These are phyloP conservation scores for Grigorovia jiainica DNA, from an alignment of 805 yeast genomes.

Conservation along the genomic window DNA sequence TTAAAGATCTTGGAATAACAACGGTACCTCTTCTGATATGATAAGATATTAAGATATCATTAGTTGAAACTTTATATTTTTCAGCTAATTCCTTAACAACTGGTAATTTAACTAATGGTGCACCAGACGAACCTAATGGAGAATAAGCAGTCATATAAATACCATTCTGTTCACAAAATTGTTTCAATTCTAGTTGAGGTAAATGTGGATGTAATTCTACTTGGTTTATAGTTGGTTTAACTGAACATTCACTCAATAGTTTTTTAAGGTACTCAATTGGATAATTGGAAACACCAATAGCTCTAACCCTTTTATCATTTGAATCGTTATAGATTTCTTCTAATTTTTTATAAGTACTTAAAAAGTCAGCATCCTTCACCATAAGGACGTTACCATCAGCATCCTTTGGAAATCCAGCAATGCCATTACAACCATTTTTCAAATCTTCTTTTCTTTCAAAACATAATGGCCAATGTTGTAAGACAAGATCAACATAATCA, in stretches of 20 bases:
- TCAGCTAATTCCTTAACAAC: conserved; percentile 43
- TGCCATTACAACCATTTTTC: conserved; percentile 14
- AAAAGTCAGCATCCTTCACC: conserved; percentile 33
- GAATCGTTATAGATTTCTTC: conserved; percentile 23
- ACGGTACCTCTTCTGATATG: conserved; percentile 53
- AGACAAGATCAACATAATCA: conserved; percentile 67
- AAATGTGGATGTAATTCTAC: conserved; percentile 67
- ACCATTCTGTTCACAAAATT: conserved; percentile 43
- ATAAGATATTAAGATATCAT: conserved; percentile 54
- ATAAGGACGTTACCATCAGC: conserved; percentile 30
- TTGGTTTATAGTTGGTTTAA: conserved; percentile 48
- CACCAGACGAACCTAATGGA: conserved; percentile 58
- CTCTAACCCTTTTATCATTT: conserved; percentile 37
- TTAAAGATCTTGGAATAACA: conserved; percentile 63
- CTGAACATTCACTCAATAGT: conserved; percentile 35
- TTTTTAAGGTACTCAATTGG: conserved; percentile 32
- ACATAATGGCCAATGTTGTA: conserved; percentile 73
- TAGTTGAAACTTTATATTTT: conserved; percentile 43
- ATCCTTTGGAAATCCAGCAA: conserved; percentile 20
- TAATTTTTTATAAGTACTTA: conserved; percentile 47
- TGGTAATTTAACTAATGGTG: conserved; percentile 49
- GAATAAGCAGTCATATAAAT: conserved; percentile 49
- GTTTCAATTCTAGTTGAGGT: conserved; percentile 50
- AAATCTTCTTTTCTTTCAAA: conserved; percentile 24
- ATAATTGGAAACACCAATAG: conserved; percentile 54